These are phyloP conservation scores for Candida silvatica DNA, from an alignment of 805 yeast genomes.

Conservation along the genomic window DNA sequence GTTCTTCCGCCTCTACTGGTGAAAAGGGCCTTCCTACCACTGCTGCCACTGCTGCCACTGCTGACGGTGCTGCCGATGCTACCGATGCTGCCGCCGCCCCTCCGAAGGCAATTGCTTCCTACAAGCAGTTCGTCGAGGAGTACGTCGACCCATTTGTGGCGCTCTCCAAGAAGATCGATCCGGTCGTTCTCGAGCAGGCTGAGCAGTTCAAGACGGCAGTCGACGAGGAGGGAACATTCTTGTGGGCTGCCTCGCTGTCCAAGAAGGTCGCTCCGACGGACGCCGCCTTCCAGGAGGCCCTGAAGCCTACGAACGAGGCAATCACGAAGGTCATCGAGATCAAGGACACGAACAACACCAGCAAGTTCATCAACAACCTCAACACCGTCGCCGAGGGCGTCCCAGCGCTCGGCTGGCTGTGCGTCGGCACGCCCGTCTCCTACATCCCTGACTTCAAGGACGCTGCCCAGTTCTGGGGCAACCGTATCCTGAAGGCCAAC, in stretches of 20 bases:
- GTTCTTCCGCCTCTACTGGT: neutral
- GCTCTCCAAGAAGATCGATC: conserved; percentile 44
- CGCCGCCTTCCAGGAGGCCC: conserved; percentile 43
- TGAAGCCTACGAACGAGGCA: conserved; percentile 59
- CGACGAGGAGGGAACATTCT: conserved; percentile 46
- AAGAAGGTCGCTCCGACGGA: conserved; percentile 57
- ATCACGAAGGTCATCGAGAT: conserved; percentile 50
- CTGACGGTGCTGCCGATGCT: conserved; percentile 12
- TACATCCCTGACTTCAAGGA: conserved; percentile 79
- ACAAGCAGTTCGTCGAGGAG: conserved; percentile 43
- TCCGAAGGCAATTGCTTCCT: conserved; percentile 41
- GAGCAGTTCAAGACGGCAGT: conserved; percentile 43
- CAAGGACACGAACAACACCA: conserved; percentile 70
- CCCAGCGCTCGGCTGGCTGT: conserved; percentile 88
- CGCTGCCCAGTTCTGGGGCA: conserved; percentile 89
- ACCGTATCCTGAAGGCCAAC: conserved; percentile 78
- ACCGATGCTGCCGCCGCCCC: conserved; percentile 19
- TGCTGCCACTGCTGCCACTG: conserved; percentile 12
- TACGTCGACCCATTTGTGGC: conserved; percentile 53
- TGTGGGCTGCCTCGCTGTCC: conserved; percentile 49
- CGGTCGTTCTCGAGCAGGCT: conserved; percentile 51
- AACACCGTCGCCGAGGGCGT: conserved; percentile 84
- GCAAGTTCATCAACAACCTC: conserved; percentile 59
- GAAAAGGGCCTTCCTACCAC: conserved; percentile 10
- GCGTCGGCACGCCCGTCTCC: conserved; percentile 65